Conservation (phyloP, 768 basidiomycete genomes). For the Russula olivacea region DNA sequence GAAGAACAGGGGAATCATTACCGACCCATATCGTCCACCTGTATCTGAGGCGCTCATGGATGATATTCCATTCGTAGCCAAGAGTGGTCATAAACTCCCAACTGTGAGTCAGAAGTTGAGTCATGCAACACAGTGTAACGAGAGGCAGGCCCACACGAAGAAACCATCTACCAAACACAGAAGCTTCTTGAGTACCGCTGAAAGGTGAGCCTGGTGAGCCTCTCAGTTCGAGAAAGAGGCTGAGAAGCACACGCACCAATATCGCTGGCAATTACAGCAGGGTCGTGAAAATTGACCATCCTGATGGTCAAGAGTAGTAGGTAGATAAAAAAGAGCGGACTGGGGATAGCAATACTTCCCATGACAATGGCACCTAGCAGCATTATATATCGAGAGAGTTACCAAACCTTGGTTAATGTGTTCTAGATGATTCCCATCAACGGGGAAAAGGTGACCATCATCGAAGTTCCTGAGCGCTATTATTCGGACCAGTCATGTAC, state of each 20-base stretch:
- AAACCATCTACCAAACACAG: not conserved
- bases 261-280: not conserved
- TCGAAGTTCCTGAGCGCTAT: too few species aligned
- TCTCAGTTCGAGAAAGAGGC: not conserved
- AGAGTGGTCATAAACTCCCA: not conserved
- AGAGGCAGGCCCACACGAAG: not conserved
- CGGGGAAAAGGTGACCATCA: too few species aligned
- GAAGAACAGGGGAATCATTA: not conserved
- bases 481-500: too few species aligned
- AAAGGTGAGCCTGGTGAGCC: not conserved
- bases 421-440: too few species aligned
- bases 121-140: too few species aligned
- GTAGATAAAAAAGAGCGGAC: not conserved
- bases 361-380: not conserved
- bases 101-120: not conserved
- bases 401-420: too few species aligned
- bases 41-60: not conserved
- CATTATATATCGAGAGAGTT: too few species aligned
- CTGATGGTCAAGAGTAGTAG: not conserved
- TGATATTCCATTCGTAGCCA: not conserved
- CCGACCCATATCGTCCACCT: constrained; percentile 16
- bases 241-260: not conserved
- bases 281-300: not conserved
- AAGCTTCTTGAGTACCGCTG: not conserved
- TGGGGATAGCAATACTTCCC: not conserved